phyloP scores from a whole-genome alignment of 495 filamentous ascomycete genomes.

The Penicillium mononematosum region DNA sequence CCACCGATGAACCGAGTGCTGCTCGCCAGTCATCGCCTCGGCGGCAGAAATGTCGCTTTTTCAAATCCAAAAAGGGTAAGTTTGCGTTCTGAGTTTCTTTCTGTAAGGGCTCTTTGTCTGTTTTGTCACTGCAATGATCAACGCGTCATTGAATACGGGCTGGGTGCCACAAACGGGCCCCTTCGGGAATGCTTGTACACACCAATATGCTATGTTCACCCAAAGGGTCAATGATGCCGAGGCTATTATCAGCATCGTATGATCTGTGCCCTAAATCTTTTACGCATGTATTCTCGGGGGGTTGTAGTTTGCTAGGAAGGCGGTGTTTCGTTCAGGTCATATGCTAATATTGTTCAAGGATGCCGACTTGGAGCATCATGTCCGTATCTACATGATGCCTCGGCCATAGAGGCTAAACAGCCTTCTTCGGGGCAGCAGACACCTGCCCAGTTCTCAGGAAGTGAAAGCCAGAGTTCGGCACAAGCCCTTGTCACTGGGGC shows the following conservation, averaged over 20 bases:
- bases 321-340: neutral
- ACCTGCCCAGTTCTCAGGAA: slow-evolving; percentile 5
- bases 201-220: neutral
- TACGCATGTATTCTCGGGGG: neutral
- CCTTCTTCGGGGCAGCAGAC: slow-evolving; percentile 14
- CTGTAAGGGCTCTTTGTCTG: neutral
- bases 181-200: slow-evolving; percentile 2
- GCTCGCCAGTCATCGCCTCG: slow-evolving; percentile 25
- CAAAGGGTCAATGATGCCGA: slow-evolving; percentile 5
- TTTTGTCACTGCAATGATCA: slow-evolving; percentile 1
- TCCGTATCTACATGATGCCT: slow-evolving; percentile 41
- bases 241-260: neutral
- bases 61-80: slow-evolving; percentile 30
- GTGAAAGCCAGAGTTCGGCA: slow-evolving; percentile 9
- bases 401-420: slow-evolving; percentile 13
- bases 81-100: slow-evolving; percentile 11
- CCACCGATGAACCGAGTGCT: slow-evolving; percentile 15
- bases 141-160: slow-evolving; percentile 6
- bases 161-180: neutral
- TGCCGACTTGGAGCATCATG: slow-evolving; percentile 44
- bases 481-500: slow-evolving; percentile 9
- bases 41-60: slow-evolving; percentile 32
- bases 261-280: neutral
- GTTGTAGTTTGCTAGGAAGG: neutral
- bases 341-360: slow-evolving; percentile 34